Conservation (phyloP, 2,329 filamentous ascomycete genomes). For the Calonectria multiphialidica region DNA sequence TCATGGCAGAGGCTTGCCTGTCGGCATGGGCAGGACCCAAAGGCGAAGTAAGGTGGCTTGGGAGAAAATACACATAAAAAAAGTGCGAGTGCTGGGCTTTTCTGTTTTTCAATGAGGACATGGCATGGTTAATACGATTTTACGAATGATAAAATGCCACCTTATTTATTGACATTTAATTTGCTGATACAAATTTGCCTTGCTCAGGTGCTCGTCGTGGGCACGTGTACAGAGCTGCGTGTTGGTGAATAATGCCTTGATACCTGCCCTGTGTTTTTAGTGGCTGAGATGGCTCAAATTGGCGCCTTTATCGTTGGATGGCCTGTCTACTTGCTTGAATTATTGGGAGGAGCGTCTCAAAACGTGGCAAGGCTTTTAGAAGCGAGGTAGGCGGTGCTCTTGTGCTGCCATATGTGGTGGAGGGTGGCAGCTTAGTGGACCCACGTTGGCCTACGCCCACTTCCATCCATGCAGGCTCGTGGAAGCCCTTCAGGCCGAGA, state of each 20-base stretch:
- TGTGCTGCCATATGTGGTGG: not conserved
- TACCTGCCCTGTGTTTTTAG: not conserved
- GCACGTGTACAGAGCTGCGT: not conserved
- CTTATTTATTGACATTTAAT: too few species aligned
- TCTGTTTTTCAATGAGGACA: too few species aligned
- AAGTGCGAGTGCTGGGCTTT: too few species aligned
- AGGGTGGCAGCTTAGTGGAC: not conserved
- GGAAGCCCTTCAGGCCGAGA: not conserved
- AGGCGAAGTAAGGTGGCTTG: not conserved
- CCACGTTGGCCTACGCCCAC: not conserved
- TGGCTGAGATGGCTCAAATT: not conserved
- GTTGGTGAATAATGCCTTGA: not conserved
- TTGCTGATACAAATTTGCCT: too few species aligned
- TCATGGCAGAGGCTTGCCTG: not conserved
- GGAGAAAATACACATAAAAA: not conserved
- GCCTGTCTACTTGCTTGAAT: not conserved
- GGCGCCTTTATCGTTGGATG: not conserved
- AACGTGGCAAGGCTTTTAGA: not conserved
- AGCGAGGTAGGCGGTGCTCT: not conserved
- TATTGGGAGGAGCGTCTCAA: not conserved
- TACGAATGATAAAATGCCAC: too few species aligned
- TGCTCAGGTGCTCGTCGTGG: not conserved
- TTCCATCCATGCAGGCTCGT: not conserved
- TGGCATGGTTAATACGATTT: too few species aligned
- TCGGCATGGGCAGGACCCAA: not conserved